Evolutionary conservation across 441 rosid genomes (phyloP).

Genomic region (Biscutella laevigata): DNA sequence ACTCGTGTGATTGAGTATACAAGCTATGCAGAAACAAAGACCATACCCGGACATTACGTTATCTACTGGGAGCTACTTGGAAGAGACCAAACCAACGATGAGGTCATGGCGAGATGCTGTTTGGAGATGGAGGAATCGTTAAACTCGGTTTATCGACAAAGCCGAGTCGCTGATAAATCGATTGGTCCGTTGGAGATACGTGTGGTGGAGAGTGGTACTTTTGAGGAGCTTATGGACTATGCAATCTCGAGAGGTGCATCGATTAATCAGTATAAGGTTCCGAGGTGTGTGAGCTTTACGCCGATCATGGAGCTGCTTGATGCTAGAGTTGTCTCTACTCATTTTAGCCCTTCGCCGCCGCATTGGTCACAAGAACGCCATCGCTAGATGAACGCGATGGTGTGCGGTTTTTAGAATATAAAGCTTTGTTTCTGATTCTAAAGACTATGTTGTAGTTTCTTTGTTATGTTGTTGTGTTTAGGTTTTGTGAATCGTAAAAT

Average conservation of each 20-base stretch:
- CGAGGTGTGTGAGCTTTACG: conserved; percentile 52
- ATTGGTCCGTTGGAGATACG: conserved; percentile 71
- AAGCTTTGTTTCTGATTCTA: conserved; percentile 8
- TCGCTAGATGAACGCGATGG: conserved; percentile 18
- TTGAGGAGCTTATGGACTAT: conserved; percentile 67
- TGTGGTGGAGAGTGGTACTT: conserved; percentile 51
- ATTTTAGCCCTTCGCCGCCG: conserved; percentile 46
- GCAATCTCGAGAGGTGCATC: conserved; percentile 68
- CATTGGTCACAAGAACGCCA: conserved; percentile 67
- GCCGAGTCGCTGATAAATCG: conserved; percentile 57
- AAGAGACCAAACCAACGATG: conserved; percentile 27
- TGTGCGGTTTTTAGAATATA: not conserved
- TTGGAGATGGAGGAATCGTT: conserved; percentile 50
- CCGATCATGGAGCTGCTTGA: conserved; percentile 55
- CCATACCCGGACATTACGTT: conserved; percentile 57
- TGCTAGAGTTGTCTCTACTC: conserved; percentile 46
- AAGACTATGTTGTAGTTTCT: conserved; percentile 7
- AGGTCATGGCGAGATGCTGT: conserved; percentile 42
- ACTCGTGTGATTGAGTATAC: conserved; percentile 58
- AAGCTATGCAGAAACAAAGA: conserved; percentile 44
- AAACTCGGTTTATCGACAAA: conserved; percentile 55
- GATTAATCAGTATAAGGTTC: conserved; percentile 57
- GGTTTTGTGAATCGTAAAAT: conserved; percentile 19
- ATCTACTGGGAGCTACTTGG: conserved; percentile 49
- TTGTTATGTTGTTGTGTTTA: conserved; percentile 5